phyloP scores from a whole-genome alignment of 768 basidiomycete species.

The Suillus tomentosus region DNA sequence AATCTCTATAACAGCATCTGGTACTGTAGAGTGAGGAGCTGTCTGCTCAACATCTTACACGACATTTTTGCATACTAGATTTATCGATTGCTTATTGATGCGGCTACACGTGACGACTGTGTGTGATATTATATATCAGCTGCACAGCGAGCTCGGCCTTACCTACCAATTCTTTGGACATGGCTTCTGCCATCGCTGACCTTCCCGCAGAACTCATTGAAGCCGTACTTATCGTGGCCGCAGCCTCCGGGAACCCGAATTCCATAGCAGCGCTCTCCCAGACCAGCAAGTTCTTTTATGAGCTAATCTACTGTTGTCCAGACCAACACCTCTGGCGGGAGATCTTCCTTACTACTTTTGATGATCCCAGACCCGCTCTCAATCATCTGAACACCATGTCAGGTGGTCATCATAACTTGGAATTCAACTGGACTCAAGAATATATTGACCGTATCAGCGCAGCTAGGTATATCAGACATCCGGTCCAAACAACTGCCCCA shows the following conservation, averaged over 20 bases:
- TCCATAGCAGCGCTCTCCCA: slow-evolving; percentile 40
- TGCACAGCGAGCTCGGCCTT: not conserved
- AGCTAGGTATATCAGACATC: slow-evolving; percentile 21
- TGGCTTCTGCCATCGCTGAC: not conserved
- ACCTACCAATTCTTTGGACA: not conserved
- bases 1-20: slow-evolving; percentile 58
- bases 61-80: not conserved
- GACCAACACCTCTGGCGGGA: slow-evolving; percentile 49
- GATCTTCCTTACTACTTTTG: slow-evolving; percentile 50
- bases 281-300: slow-evolving; percentile 37
- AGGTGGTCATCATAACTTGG: slow-evolving; percentile 13
- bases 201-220: slow-evolving; percentile 47
- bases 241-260: slow-evolving; percentile 27
- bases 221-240: slow-evolving; percentile 32
- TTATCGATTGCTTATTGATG: not conserved
- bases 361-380: slow-evolving; percentile 46
- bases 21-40: slow-evolving; percentile 41
- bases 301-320: slow-evolving; percentile 36
- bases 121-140: not conserved
- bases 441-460: slow-evolving; percentile 26
- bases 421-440: slow-evolving; percentile 27
- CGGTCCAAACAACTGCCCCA: not conserved
- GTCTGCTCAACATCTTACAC: not conserved
- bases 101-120: not conserved
- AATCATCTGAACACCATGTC: slow-evolving; percentile 26